Conservation (phyloP, 73 alveolate species). For the Durusdinium trenchii region DNA sequence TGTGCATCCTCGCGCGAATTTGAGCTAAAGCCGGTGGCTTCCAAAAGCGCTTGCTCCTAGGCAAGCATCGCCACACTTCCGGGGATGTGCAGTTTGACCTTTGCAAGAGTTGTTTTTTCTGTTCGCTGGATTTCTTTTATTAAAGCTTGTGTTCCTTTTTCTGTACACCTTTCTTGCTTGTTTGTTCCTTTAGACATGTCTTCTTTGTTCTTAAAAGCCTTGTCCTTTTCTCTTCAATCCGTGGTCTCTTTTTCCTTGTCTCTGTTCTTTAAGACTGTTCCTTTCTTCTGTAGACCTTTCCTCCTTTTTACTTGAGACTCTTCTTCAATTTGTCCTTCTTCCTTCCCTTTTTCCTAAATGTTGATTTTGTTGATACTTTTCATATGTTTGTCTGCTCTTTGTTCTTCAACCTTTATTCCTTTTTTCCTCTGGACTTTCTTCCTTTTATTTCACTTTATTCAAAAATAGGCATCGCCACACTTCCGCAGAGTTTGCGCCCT, state of each 20-base stretch:
- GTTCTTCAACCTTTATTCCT: background rate
- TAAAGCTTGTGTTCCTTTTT: background rate
- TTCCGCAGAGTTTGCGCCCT: background rate
- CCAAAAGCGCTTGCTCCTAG: constrained; percentile 70
- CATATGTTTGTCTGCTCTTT: background rate
- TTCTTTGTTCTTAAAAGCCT: background rate
- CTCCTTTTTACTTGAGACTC: too few relatives aligned
- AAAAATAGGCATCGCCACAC: background rate
- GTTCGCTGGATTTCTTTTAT: background rate
- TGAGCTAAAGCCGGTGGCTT: constrained; percentile 39
- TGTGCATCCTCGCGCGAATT: background rate
- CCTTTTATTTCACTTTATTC: background rate
- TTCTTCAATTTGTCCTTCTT: too few relatives aligned
- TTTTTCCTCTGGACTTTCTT: background rate
- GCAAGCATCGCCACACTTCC: background rate
- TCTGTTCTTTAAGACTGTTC: too few relatives aligned
- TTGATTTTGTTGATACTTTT: background rate
- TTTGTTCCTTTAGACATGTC: background rate
- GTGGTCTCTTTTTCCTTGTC: too few relatives aligned
- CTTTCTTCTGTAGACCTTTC: too few relatives aligned
- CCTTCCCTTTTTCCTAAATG: too few relatives aligned
- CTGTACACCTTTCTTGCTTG: background rate
- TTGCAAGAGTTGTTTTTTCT: background rate
- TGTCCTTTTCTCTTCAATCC: background rate
- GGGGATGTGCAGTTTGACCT: background rate